Conservation (phyloP, 192 early-diverging fungal species). For the Backusella circina region DNA sequence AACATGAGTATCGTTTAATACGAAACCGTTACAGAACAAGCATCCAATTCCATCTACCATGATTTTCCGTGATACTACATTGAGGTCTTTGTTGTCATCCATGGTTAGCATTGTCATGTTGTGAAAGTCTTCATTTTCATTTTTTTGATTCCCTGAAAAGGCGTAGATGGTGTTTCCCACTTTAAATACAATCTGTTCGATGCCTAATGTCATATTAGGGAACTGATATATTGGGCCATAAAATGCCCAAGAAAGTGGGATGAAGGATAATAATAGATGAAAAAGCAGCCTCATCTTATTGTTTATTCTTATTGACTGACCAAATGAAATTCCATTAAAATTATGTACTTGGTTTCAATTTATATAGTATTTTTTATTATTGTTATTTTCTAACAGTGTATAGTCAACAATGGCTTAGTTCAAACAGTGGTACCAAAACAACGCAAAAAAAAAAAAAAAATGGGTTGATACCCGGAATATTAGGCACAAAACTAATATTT, state of each 20-base stretch:
- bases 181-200: neutral
- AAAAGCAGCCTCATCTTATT: neutral
- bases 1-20: neutral
- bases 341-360: neutral
- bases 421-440: neutral
- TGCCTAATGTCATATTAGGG: neutral
- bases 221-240: neutral
- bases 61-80: neutral
- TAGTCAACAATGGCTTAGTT: neutral
- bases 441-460: neutral
- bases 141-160: neutral
- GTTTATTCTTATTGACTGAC: neutral
- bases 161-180: neutral
- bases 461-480: neutral
- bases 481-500: neutral
- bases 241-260: neutral
- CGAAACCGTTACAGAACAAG: neutral
- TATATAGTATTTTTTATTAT: neutral
- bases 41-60: neutral
- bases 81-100: neutral
- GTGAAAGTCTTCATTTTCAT: accelerated
- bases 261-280: neutral
- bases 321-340: neutral
- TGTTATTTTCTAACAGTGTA: neutral
- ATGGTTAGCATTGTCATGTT: neutral